Conservation (phyloP, 208 protist species). For the Endotrypanum monterogeii region DNA sequence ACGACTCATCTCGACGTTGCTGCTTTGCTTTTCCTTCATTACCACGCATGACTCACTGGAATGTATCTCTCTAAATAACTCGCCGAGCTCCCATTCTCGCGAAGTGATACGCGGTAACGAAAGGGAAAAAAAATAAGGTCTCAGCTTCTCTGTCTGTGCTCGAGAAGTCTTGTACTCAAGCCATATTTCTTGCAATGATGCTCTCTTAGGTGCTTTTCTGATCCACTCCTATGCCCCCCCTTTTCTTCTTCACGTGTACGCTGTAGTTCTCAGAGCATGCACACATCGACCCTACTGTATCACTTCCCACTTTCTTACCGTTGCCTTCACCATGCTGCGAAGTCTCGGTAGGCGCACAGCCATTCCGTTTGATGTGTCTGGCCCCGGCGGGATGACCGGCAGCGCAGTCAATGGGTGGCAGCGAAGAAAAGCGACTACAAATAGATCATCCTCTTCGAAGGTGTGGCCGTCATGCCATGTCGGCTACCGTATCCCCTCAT, state of each 20-base stretch:
- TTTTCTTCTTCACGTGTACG: neutral
- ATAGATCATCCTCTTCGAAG: neutral
- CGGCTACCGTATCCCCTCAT: neutral
- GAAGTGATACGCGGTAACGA: neutral
- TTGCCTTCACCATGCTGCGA: neutral
- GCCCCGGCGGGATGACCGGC: neutral
- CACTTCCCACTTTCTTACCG: neutral
- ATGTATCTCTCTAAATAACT: neutral
- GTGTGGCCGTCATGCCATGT: neutral
- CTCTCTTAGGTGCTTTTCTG: neutral
- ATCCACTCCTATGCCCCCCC: neutral
- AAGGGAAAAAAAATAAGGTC: too few relatives aligned
- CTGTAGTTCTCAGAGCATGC: neutral
- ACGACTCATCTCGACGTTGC: neutral
- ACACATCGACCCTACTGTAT: neutral
- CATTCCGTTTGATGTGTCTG: neutral
- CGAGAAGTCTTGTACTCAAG: neutral
- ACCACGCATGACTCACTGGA: neutral
- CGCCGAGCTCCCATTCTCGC: neutral
- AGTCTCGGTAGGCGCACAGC: neutral
- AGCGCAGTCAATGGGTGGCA: conserved; percentile 1
- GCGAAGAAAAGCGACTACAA: neutral
- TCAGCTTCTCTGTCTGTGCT: too few relatives aligned
- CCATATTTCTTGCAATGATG: too few relatives aligned
- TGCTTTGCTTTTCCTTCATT: neutral